A percentile compares a stretch with the other conserved stretches of the same genome.
Evolutionary conservation across 148 eudicot species (phyloP).

Genomic region (Vaccinium corymbosum): DNA sequence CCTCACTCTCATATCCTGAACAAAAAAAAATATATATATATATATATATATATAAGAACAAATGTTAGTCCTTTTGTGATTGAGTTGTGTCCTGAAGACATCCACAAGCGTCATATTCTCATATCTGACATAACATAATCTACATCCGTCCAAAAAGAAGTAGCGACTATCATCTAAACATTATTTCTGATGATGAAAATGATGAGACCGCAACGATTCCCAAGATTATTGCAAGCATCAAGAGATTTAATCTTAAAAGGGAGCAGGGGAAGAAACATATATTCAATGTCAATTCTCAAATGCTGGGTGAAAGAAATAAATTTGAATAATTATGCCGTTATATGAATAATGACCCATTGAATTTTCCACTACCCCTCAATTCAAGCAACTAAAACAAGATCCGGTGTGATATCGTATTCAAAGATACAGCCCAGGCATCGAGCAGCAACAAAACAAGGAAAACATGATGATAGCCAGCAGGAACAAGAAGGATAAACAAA

Average conservation of each 20-base stretch:
- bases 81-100: neutral
- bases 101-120: constrained; percentile 6
- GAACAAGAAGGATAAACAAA: constrained; percentile 15
- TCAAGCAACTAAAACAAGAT: neutral
- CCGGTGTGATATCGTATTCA: neutral
- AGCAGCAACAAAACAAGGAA: neutral
- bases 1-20: constrained; percentile 83
- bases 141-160: constrained; percentile 2
- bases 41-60: neutral
- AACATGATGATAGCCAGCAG: neutral
- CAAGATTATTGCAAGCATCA: neutral
- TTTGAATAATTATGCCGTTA: neutral
- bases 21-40: neutral
- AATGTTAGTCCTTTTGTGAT: neutral
- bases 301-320: neutral
- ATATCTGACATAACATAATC: neutral
- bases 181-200: neutral
- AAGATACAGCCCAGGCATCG: neutral
- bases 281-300: neutral
- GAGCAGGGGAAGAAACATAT: neutral
- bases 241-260: neutral
- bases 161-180: neutral
- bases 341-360: neutral
- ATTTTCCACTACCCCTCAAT: constrained; percentile 2
- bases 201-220: neutral